A percentile compares a stretch with the other conserved stretches of the same genome.
Conservation (phyloP, 2,329 filamentous ascomycete species). For the Monilinia laxa region DNA sequence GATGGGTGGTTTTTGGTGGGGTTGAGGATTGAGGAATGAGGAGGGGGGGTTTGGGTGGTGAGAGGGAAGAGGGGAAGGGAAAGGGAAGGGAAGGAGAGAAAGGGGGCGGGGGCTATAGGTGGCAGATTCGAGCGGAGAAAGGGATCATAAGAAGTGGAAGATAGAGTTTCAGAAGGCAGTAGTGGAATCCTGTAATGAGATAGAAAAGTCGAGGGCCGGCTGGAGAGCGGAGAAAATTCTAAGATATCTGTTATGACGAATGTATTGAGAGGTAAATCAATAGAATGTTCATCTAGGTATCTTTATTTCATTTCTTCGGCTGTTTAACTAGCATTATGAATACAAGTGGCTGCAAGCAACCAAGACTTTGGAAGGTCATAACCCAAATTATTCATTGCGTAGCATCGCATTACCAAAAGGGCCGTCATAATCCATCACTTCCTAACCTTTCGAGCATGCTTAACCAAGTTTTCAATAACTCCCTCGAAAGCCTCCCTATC, state of each 20-base stretch:
- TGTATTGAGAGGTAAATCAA: not conserved
- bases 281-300: not conserved
- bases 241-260: too few relatives aligned
- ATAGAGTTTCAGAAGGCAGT: too few relatives aligned
- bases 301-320: not conserved
- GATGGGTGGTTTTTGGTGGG: too few relatives aligned
- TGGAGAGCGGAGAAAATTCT: too few relatives aligned
- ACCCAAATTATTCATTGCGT: not conserved
- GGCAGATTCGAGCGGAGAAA: not conserved
- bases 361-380: not conserved
- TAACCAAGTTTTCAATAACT: conserved; percentile 94
- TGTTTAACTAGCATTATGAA: not conserved
- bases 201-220: too few relatives aligned
- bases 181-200: too few relatives aligned
- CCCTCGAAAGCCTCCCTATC: conserved; percentile 94
- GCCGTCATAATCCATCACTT: conserved; percentile 51
- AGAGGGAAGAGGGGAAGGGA: not conserved
- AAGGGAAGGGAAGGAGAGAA: not conserved
- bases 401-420: not conserved
- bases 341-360: not conserved
- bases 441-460: conserved; percentile 81
- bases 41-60: not conserved
- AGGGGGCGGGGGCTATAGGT: not conserved
- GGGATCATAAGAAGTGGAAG: too few relatives aligned
- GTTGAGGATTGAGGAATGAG: too few relatives aligned